Evolutionary conservation across 257 asterid species (phyloP).

Genomic region (Nicotiana tomentosiformis): DNA sequence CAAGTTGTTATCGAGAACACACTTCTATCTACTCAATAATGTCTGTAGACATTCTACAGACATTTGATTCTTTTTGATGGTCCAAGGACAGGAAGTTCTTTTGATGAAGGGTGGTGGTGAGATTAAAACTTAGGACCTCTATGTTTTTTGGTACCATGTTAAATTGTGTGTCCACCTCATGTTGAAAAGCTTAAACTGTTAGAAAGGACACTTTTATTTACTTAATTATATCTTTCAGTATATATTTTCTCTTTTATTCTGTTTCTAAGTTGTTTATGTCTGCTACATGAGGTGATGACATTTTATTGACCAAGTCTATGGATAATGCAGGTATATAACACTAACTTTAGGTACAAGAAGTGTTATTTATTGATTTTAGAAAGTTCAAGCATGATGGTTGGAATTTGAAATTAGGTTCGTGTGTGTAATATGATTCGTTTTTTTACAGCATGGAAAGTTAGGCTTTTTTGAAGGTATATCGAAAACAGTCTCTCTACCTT

Average conservation of each 20-base stretch:
- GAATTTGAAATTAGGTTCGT: background rate
- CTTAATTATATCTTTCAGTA: background rate
- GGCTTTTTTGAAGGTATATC: no score
- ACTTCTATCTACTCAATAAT: background rate
- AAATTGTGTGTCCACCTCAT: background rate
- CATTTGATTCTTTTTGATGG: background rate
- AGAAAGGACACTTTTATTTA: no score
- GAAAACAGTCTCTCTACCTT: no score
- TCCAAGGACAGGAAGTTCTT: background rate
- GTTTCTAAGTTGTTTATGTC: background rate
- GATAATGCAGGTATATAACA: constrained; percentile 1
- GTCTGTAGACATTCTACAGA: no score
- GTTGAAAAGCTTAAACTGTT: background rate
- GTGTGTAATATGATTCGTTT: background rate
- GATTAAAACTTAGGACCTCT: background rate
- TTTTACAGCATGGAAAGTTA: background rate
- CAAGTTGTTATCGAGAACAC: background rate
- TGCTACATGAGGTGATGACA: background rate
- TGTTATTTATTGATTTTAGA: background rate
- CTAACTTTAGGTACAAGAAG: background rate
- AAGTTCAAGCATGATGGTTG: background rate
- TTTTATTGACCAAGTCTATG: background rate
- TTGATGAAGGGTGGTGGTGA: background rate
- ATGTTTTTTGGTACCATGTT: background rate
- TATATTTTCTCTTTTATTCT: background rate